These are phyloP conservation scores for Gossypium schwendimanii DNA, from an alignment of 441 rosid genomes.

Conservation along the genomic window DNA sequence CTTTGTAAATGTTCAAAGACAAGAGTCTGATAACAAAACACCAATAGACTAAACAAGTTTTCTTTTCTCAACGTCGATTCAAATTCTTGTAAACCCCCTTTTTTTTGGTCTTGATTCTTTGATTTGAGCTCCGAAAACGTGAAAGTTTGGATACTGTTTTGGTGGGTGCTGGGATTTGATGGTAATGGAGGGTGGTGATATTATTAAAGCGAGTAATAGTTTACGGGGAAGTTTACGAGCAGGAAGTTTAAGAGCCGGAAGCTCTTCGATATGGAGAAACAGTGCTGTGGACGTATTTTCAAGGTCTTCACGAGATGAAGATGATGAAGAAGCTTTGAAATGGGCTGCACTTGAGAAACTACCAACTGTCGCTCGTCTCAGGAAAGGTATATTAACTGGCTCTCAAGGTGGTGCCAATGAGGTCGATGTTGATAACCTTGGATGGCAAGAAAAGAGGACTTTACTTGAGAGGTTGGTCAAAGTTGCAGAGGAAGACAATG, in stretches of 20 bases:
- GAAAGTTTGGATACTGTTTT: neutral
- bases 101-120: neutral
- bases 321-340: slow-evolving; percentile 10
- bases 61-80: too few relatives aligned
- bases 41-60: too few relatives aligned
- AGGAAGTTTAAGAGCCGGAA: slow-evolving; percentile 21
- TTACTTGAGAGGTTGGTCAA: slow-evolving; percentile 32
- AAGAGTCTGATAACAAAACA: neutral
- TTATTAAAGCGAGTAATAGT: slow-evolving; percentile 24
- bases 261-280: slow-evolving; percentile 6
- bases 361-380: slow-evolving; percentile 42
- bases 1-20: neutral
- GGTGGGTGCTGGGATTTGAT: neutral
- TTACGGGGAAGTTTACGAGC: slow-evolving; percentile 20
- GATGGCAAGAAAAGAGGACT: slow-evolving; percentile 27
- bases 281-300: neutral
- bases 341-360: slow-evolving; percentile 14
- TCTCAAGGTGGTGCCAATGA: slow-evolving; percentile 25
- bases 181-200: slow-evolving; percentile 27
- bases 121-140: neutral
- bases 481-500: slow-evolving; percentile 34
- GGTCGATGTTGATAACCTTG: slow-evolving; percentile 29
- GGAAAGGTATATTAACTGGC: slow-evolving; percentile 35
- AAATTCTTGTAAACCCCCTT: neutral
- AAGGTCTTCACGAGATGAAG: slow-evolving; percentile 8